phyloP scores from a whole-genome alignment of 805 yeast genomes.

The Yamadazyma endophytica region DNA sequence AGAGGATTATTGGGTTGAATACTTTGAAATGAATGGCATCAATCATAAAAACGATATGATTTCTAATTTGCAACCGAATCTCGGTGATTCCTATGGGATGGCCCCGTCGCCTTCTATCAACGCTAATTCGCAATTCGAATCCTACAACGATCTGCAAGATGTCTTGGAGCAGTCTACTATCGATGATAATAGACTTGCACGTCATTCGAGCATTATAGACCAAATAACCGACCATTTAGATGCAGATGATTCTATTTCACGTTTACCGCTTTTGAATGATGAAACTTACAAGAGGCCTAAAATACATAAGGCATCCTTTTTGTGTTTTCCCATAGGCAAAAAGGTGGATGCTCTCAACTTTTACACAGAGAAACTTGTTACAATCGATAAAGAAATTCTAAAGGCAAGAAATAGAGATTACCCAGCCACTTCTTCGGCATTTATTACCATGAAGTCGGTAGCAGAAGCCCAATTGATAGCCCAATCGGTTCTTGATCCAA shows the following conservation, averaged over 20 bases:
- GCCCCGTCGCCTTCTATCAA: no score
- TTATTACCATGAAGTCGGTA: conserved; percentile 90
- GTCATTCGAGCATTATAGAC: conserved; percentile 19
- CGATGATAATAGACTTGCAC: no score
- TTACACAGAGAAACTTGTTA: conserved; percentile 63
- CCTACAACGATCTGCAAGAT: no score
- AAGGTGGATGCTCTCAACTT: conserved; percentile 78
- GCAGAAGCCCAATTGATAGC: conserved; percentile 97
- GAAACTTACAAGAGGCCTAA: conserved; percentile 49
- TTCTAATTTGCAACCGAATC: conserved; percentile 19
- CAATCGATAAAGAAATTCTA: conserved; percentile 65
- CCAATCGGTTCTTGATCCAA: conserved; percentile 89
- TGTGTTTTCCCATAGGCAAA: conserved; percentile 62
- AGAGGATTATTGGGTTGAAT: conserved; percentile 71
- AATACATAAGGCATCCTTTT: conserved; percentile 55
- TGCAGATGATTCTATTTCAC: conserved; percentile 8
- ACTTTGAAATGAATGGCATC: conserved; percentile 41
- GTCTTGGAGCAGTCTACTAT: conserved; percentile 1
- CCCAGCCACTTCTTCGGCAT: conserved; percentile 86
- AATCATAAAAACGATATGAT: conserved; percentile 24
- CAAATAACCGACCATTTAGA: conserved; percentile 10
- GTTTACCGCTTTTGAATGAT: conserved; percentile 23
- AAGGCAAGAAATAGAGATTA: conserved; percentile 65
- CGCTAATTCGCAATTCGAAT: no score
- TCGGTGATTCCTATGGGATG: conserved; percentile 28